These are phyloP conservation scores for Microthlaspi erraticum DNA, from an alignment of 345 rosid species.

Conservation along the genomic window DNA sequence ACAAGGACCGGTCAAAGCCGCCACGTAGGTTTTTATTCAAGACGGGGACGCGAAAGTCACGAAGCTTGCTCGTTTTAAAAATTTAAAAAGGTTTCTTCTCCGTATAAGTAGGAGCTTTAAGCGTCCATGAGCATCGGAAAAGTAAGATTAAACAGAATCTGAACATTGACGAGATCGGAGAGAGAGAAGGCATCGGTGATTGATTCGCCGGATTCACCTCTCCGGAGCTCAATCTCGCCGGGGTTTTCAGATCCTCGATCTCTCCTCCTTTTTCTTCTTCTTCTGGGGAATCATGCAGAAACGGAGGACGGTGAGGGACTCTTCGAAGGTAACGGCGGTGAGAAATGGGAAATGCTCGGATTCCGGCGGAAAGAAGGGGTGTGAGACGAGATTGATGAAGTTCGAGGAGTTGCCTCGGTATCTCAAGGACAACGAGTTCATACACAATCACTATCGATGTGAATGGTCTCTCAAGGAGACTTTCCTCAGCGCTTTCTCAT, in stretches of 20 bases:
- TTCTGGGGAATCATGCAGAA: conserved; percentile 36
- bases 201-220: conserved; percentile 6
- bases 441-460: conserved; percentile 84
- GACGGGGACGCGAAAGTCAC: conserved; percentile 17
- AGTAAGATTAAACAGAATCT: neutral
- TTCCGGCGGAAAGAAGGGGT: conserved; percentile 43
- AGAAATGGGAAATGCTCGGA: conserved; percentile 27
- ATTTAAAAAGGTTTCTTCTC: conserved; percentile 30
- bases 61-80: conserved; percentile 35
- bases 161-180: neutral
- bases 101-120: conserved; percentile 42
- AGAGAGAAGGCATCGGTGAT: conserved; percentile 27
- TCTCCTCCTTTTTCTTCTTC: neutral
- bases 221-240: conserved; percentile 27
- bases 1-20: conserved; percentile 33
- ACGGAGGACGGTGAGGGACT: conserved; percentile 33
- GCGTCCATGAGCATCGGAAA: conserved; percentile 21
- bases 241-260: neutral
- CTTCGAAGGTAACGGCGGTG: conserved; percentile 25
- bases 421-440: conserved; percentile 84
- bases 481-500: conserved; percentile 71
- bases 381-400: conserved; percentile 63
- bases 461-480: conserved; percentile 90
- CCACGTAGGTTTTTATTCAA: conserved; percentile 35
- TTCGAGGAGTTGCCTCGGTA: conserved; percentile 81